Conservation (phyloP, 805 yeast genomes). For the Starmerella etchellsii region DNA sequence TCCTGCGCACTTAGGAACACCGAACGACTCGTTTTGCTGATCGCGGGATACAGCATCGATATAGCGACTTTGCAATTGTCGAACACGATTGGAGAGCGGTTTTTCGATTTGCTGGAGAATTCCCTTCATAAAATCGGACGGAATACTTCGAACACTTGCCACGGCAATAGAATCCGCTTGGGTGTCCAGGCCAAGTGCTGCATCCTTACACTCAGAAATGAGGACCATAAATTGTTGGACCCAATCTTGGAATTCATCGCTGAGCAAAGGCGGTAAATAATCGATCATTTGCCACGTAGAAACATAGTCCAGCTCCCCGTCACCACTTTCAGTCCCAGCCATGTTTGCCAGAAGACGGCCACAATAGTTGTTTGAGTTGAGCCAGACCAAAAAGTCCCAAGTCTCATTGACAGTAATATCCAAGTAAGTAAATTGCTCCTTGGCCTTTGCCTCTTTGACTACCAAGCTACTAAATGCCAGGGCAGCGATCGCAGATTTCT, state of each 20-base stretch:
- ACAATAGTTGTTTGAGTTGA: conserved; percentile 80
- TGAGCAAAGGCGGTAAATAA: conserved; percentile 62
- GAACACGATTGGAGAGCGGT: conserved; percentile 54
- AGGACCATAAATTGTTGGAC: conserved; percentile 60
- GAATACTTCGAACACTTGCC: conserved; percentile 1
- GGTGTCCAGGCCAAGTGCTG: neutral
- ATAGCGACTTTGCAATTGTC: conserved; percentile 54
- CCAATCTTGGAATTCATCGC: conserved; percentile 83
- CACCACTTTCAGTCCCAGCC: conserved; percentile 14
- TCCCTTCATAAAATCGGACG: conserved; percentile 24
- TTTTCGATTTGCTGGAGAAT: conserved; percentile 38
- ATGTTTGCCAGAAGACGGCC: conserved; percentile 36
- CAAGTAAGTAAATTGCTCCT: conserved; percentile 68
- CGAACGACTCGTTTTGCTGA: conserved; percentile 49
- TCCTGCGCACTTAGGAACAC: conserved; percentile 68
- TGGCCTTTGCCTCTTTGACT: conserved; percentile 61
- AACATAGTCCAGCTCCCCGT: conserved; percentile 29
- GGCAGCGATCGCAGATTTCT: conserved; percentile 69
- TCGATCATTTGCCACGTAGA: conserved; percentile 68
- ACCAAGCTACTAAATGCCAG: conserved; percentile 83
- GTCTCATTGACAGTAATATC: conserved; percentile 62
- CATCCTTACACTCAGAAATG: conserved; percentile 35
- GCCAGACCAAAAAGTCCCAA: conserved; percentile 93
- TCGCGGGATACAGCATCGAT: conserved; percentile 57
- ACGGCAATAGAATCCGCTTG: neutral